Evolutionary conservation across 2,329 filamentous ascomycete species (phyloP), one percentile per base, ranked within the genome.

Genomic region (Ophiostoma piceae): DNA sequence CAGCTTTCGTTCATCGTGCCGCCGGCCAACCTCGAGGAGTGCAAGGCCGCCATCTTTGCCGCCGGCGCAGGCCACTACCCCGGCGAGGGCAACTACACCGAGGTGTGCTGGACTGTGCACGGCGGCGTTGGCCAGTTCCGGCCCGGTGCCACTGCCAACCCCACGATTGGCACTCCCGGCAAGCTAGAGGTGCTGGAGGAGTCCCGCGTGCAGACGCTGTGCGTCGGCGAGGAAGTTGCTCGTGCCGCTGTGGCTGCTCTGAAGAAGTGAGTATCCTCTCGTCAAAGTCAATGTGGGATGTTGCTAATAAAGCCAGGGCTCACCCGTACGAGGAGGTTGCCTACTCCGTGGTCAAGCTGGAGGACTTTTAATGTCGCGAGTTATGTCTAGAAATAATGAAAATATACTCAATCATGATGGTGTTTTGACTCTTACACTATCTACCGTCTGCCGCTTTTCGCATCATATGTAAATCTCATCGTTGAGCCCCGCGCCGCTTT

Each of bases 91-190:
- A 82, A 81, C 74, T 87, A 87, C 75, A 85, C 83, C 32, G 84
- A 88, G 73, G 84, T 80, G 75, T 83, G 82, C 76, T 88, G 81
- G 80, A 79, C 79, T 2, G 77, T 71, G 19, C 72, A 78, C 3
- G 90, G 89, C 4, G 90, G 89, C 0, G 3, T 70, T 5, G 88
- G 88, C 0, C 88, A 91, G 75, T 92, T 91, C 77, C 84, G 86
- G 0, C 88, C 89, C 0, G 87, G 86, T 0, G 81, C 82, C 69
- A 77, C 80, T 0, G 87, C 89, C 0, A 88, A 88, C 66, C 89
- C 89, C 2, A 79, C 87, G 74, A 87, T 91, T 72, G 90, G 89
- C 0, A 78, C 79, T 11, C 79, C 82, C 1, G 73, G 74, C 60
- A 77, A 80, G 57, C 74, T 91, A 0, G 87, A 91, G 77, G 77